Evolutionary conservation across 177 flowering plant species (phyloP).

Genomic region (Vitis hybrid): DNA sequence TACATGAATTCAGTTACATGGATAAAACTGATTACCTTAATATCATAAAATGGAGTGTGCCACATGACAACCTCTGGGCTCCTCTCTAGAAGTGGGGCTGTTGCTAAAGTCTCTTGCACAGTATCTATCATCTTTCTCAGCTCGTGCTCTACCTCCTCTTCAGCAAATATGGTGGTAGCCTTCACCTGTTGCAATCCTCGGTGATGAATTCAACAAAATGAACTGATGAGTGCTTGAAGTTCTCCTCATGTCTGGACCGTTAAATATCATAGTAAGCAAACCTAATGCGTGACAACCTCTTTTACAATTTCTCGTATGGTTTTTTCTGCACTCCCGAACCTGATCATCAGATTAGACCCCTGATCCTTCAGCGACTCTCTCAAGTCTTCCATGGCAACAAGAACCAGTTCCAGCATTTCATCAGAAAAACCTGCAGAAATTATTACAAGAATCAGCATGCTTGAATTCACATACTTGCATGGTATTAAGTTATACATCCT

Average conservation of each 20-base stretch:
- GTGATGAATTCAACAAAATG: conserved; percentile 26
- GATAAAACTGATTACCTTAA: conserved; percentile 38
- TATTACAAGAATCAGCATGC: background rate
- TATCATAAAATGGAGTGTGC: conserved; percentile 70
- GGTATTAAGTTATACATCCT: too few relatives aligned
- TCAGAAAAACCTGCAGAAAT: conserved; percentile 59
- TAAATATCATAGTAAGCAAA: conserved; percentile 20
- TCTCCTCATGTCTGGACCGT: conserved; percentile 13
- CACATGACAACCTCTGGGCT: conserved; percentile 41
- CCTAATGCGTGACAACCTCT: conserved; percentile 47
- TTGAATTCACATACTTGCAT: background rate
- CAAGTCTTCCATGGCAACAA: conserved; percentile 66
- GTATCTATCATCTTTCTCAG: conserved; percentile 35
- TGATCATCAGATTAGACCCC: conserved; percentile 77
- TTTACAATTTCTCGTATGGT: conserved; percentile 48
- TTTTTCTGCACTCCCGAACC: conserved; percentile 66
- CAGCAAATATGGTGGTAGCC: conserved; percentile 53
- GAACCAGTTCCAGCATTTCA: conserved; percentile 60
- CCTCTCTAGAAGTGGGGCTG: conserved; percentile 20
- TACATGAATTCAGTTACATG: background rate
- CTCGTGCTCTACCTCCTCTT: conserved; percentile 79
- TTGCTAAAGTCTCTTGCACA: conserved; percentile 40
- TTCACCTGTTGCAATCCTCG: conserved; percentile 54
- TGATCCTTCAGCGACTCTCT: conserved; percentile 46
- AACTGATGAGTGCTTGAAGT: conserved; percentile 15